Percentiles rank a stretch among this genome's conserved stretches.
phyloP scores from a whole-genome alignment of 176 grass and related monocot genomes.

The Hyparrhenia diplandra region DNA sequence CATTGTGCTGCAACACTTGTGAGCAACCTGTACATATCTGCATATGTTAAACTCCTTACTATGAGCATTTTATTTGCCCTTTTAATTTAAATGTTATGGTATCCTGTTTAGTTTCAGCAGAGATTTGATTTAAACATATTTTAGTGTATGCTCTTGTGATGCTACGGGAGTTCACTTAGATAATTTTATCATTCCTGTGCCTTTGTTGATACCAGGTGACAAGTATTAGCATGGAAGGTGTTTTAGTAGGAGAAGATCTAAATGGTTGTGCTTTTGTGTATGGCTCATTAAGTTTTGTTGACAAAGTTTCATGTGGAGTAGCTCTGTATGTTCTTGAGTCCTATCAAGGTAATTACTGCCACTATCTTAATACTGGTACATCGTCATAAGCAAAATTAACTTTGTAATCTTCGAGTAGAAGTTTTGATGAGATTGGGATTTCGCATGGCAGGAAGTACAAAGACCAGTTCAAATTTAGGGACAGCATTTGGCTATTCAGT shows the following conservation, averaged over 20 bases:
- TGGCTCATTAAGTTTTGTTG: conserved; percentile 92
- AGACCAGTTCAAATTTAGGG: conserved; percentile 22
- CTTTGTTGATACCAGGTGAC: conserved; percentile 63
- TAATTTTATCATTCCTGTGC: conserved; percentile 18
- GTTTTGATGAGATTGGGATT: conserved; percentile 6
- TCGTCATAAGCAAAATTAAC: not conserved
- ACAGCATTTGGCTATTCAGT: conserved; percentile 46
- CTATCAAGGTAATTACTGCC: conserved; percentile 67
- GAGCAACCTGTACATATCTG: not conserved
- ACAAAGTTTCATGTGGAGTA: conserved; percentile 90
- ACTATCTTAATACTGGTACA: not conserved
- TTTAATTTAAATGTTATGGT: not conserved
- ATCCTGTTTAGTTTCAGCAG: not conserved
- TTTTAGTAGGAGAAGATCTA: conserved; percentile 91
- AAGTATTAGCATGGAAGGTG: conserved; percentile 96
- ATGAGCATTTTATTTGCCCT: not conserved
- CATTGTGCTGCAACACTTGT: not conserved
- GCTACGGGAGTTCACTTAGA: not conserved
- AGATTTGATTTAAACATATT: not conserved
- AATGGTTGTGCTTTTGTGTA: conserved; percentile 94
- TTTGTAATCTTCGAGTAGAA: conserved; percentile 4
- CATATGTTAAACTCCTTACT: not conserved
- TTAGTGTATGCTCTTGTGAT: conserved; percentile 18
- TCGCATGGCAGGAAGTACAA: conserved; percentile 47
- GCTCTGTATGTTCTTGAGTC: conserved; percentile 84